Conservation (phyloP, 225 moss, liverwort and hornwort species). For the Thuidium tamariscinum region DNA sequence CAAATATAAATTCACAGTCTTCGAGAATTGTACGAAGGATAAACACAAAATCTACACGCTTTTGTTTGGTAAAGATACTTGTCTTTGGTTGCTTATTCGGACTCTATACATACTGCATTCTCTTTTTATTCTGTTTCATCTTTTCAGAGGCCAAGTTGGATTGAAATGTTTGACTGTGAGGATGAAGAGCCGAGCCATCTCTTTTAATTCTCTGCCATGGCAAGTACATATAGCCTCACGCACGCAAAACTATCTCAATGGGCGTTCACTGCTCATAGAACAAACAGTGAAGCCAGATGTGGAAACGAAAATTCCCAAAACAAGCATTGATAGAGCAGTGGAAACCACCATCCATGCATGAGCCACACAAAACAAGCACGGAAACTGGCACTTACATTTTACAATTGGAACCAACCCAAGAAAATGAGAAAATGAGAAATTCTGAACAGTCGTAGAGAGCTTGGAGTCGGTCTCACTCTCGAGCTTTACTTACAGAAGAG, state of each 20-base stretch:
- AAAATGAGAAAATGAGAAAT: background rate
- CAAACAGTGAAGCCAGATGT: background rate
- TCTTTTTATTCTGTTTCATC: no score
- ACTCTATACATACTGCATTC: no score
- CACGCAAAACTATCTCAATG: background rate
- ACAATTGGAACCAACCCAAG: background rate
- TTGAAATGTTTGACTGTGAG: no score
- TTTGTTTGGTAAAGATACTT: no score
- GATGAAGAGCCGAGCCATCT: background rate
- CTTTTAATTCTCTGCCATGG: background rate
- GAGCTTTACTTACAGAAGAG: background rate
- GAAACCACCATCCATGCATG: background rate
- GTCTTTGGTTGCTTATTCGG: no score
- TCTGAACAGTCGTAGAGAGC: background rate
- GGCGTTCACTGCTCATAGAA: background rate
- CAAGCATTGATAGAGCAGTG: no score
- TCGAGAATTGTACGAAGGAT: no score
- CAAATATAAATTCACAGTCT: no score
- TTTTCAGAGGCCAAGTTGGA: no score
- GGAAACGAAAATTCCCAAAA: background rate
- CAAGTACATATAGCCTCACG: background rate
- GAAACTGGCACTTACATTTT: background rate
- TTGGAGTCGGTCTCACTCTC: background rate
- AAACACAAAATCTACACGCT: no score
- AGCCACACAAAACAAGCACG: background rate